phyloP scores from a whole-genome alignment of 441 rosid species.

The Flueggea neowawraea region DNA sequence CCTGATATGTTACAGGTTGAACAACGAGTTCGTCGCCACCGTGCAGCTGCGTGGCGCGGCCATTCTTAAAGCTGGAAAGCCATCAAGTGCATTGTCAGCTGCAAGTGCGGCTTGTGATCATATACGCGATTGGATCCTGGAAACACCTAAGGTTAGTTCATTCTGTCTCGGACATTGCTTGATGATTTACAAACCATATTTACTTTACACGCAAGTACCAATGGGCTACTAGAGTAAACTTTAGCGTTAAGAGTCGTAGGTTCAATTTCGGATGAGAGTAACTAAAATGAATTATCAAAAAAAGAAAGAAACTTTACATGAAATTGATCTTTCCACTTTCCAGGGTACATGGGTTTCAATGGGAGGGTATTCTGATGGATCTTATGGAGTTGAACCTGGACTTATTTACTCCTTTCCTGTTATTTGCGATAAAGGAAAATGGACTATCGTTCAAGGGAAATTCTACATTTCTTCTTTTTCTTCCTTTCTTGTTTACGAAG shows the following conservation, averaged over 20 bases:
- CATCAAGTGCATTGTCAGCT: slow-evolving; percentile 75
- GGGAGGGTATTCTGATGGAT: slow-evolving; percentile 93
- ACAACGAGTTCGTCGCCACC: slow-evolving; percentile 45
- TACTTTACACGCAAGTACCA: too few relatives aligned
- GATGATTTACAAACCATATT: too few relatives aligned
- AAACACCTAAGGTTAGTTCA: slow-evolving; percentile 52
- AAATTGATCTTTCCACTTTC: too few relatives aligned
- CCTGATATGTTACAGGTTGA: slow-evolving; percentile 29
- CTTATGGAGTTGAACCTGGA: slow-evolving; percentile 66
- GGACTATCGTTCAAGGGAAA: slow-evolving; percentile 74
- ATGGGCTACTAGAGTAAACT: too few relatives aligned
- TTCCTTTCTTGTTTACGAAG: too few relatives aligned
- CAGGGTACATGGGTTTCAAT: slow-evolving; percentile 76
- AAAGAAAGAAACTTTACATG: slow-evolving; percentile 15
- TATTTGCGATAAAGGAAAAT: slow-evolving; percentile 60
- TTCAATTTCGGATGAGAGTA: too few relatives aligned
- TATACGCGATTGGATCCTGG: slow-evolving; percentile 72
- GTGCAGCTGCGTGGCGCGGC: slow-evolving; percentile 77
- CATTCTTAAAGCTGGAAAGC: slow-evolving; percentile 59
- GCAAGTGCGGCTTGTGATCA: slow-evolving; percentile 89
- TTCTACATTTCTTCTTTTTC: background rate
- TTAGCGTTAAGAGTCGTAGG: too few relatives aligned
- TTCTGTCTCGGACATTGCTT: background rate
- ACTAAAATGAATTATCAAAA: background rate
- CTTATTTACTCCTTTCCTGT: slow-evolving; percentile 82